phyloP scores from a whole-genome alignment of 495 filamentous ascomycete species.

The Podospora appendiculata region DNA sequence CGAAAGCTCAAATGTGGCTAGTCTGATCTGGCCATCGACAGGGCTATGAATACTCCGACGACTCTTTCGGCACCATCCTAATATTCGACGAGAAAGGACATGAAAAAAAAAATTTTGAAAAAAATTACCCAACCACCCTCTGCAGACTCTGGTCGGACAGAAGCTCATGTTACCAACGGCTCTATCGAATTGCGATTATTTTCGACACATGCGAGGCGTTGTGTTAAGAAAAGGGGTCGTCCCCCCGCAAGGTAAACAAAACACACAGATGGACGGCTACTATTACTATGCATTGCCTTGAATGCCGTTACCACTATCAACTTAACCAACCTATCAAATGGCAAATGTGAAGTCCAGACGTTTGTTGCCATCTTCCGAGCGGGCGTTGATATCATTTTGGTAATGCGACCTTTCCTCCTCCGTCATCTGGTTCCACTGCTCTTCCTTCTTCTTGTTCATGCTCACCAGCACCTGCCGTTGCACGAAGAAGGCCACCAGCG shows the following conservation, averaged over 20 bases:
- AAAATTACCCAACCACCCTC: too few relatives aligned
- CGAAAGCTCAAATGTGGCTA: too few relatives aligned
- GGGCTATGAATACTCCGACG: too few relatives aligned
- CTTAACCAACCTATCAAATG: too few relatives aligned
- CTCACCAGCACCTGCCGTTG: conserved; percentile 48
- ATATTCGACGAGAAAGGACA: too few relatives aligned
- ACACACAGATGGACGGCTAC: background rate
- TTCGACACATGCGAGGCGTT: background rate
- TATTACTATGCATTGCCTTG: background rate
- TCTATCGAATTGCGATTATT: background rate
- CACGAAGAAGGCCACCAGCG: conserved; percentile 41
- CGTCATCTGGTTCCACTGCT: conserved; percentile 51
- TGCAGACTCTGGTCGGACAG: background rate
- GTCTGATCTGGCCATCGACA: too few relatives aligned
- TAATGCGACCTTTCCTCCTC: conserved; percentile 53
- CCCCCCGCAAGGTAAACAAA: too few relatives aligned
- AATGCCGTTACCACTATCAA: conserved; percentile 7
- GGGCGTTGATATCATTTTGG: conserved; percentile 41
- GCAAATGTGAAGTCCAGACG: conserved; percentile 46
- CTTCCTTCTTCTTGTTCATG: conserved; percentile 36
- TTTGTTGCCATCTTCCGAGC: conserved; percentile 55
- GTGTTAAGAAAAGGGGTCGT: background rate
- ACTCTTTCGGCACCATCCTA: too few relatives aligned
- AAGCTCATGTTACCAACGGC: background rate
- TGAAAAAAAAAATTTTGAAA: too few relatives aligned